These are phyloP conservation scores for Mucor sp. DNA, from an alignment of 371 early-diverging fungal genomes.

Conservation along the genomic window DNA sequence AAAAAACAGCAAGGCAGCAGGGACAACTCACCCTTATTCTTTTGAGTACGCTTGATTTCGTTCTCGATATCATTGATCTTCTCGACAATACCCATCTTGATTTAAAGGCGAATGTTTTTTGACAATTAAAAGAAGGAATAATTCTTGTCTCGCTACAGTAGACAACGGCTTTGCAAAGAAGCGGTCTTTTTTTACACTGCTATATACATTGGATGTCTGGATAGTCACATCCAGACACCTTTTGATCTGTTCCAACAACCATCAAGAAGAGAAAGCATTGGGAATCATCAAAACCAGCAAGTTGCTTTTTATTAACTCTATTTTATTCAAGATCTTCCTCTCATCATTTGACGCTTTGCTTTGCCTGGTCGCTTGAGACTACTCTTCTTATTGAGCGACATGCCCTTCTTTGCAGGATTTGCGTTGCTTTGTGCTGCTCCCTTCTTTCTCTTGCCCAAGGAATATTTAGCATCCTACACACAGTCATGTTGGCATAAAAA, in stretches of 20 bases:
- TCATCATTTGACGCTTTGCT: conserved; percentile 30
- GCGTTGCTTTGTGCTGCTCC: neutral
- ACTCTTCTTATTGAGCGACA: conserved; percentile 28
- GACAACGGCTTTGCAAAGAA: neutral
- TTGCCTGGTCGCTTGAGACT: conserved; percentile 39
- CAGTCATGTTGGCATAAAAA: too few species aligned
- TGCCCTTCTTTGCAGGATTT: conserved; percentile 31
- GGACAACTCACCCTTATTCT: conserved; percentile 72
- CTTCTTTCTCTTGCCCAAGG: conserved; percentile 19
- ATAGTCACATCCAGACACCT: neutral
- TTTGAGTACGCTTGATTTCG: conserved; percentile 89
- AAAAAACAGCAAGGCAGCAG: too few species aligned
- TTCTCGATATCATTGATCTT: conserved; percentile 88
- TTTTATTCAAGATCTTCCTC: conserved; percentile 10
- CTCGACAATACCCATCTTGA: conserved; percentile 89
- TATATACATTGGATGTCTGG: neutral
- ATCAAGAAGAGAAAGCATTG: neutral
- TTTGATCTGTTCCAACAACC: neutral
- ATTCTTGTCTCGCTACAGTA: neutral
- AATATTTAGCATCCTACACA: conserved; percentile 13
- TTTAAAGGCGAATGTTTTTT: neutral
- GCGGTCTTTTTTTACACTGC: neutral
- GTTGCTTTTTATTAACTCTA: neutral
- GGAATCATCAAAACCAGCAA: neutral
- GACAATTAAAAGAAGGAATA: neutral